Evolutionary conservation across 768 basidiomycete genomes (phyloP), one percentile per base, ranked within the genome.

Genomic region (Leccinum truebloodii): DNA sequence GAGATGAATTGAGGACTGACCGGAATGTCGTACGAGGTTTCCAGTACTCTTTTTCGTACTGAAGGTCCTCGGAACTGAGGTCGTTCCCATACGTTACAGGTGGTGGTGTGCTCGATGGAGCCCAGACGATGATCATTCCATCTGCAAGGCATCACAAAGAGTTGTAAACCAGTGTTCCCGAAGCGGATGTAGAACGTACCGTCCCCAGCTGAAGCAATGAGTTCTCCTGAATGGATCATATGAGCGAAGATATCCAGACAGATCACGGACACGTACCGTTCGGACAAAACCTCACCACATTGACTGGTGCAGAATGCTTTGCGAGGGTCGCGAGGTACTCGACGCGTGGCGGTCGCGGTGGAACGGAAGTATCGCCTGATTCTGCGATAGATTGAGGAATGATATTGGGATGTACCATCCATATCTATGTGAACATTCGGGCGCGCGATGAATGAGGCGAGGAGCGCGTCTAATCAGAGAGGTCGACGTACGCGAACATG

Each of bases 61-160:
- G 89, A 30, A 89, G 63, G 63, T 97, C 95, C 59, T 94, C 94
- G 0, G 84, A 75, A 54, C 77, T 83, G 51, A 88, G 77, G 70
- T 94, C 93, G 66, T 87, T 90, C n/a, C 94, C 94, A 71, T 93
- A 96, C 14, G 85, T 83, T 48, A 78, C 81, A 2, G 85, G 75
- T 56, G 88, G 86, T 0, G 93, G 88, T 34, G 82, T 85, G 24
- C 86, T 83, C 4, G 90, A 88, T 9, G 86, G 92, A 0, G 91
- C 87, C 97, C 97, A 99, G 16, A 99, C 86, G 53, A 98, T 92
- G 61, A 99, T 88, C 88, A 95, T 95, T 13, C 97, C 97, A 77
- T 99, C 96, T 97, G 32, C 13, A 46, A 52, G 39, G 20, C 20
- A 55, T 54, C 4, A 30, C 28, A 37, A 7, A 54, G 5, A 44